Base-by-base conservation (phyloP, 2,329 filamentous ascomycete species). In the Fusarium luffae region DNA sequence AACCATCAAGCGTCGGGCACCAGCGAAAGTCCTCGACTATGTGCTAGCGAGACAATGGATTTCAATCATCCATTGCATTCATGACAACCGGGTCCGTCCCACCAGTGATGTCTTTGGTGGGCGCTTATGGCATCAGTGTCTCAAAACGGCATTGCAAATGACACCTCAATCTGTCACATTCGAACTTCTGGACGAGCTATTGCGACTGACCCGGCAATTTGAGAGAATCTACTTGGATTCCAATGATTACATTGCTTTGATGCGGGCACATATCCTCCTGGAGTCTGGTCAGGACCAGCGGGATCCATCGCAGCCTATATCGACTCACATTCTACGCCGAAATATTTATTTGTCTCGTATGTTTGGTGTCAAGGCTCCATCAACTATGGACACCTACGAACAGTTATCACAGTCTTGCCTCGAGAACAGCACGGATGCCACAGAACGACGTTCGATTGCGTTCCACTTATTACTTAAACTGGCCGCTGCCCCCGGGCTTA, bases 391-490 rank as follows among this genome's bases (percentile, higher is more conserved):
- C 12, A 21, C 23, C 18, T 60, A 37, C 21, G n/a, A 52, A n/a
- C 44, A 50, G n/a, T 37, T 65, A 40, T 54, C 27, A 7, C 46
- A 54, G 13, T 57, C 55, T 47, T 70, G 68, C 28, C 41, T 50
- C 9, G 19, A 43, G 19, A 41, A 13, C 25, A 40, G 16, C 12
- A n/a, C 47, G 10, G 59, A 52, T 21, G 44, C 57, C 12, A 28
- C 13, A 14, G 54, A 59, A 14, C 59, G 55, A 23, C 64, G 52
- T 11, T 27, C 43, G 13, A 54, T 71, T 37, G 49, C 54, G 12
- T 68, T 51, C 34, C 59, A 70, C 11, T 34, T 70, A 12, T 32
- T 71, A 14, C 41, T 71, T 27, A 68, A 63, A 27, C 30, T 68
- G 16, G 68, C 59, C 18, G 23, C 42, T 28, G 28, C 48, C 18